Base-by-base conservation (phyloP, 208 protist species). In the Crithidia acanthocephali region DNA sequence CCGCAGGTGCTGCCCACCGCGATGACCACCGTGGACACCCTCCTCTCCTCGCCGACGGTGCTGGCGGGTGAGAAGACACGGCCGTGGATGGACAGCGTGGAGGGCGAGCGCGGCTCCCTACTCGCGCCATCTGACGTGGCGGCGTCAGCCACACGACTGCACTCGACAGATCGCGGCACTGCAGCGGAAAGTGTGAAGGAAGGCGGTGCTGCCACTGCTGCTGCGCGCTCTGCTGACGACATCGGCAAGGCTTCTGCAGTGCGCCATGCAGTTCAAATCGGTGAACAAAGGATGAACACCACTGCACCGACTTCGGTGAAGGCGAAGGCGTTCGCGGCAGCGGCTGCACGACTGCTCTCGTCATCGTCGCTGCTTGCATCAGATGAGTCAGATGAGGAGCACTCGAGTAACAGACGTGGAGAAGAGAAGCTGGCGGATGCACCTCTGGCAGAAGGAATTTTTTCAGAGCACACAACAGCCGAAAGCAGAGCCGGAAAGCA, bases 21-120 rank as follows among this genome's bases (percentile, higher is more conserved):
- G 6, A 6, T 42, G 6, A 42, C 22, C 18, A 25, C 4, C 16
- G 61, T n/a, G n/a, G n/a, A 69, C 23, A 69, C 61, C 2, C 55
- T 32, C 0, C 45, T 63, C 33, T 56, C n/a, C n/a, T 64, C 62
- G 10, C 45, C 62, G 11, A 30, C 65, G 7, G 51, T 30, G 44
- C 33, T 27, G 25, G 61, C 45, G 1, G 55, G 56, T 6, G 62
- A 75, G 2, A 42, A 37, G 53, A 75, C 70, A 27, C 60, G 62
- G 6, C 40, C 44, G 23, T 75, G 60, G 61, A 16, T 51, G 52
- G 55, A 75, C 40, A 37, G 51, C 28, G 18, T 59, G 9, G 50
- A 28, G n/a, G 16, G n/a, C 10, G 59, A 52, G 7, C 32, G 13
- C 5, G 57, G n/a, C 6, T 11, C 33, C 28, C 23, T 4, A 2